Evolutionary conservation across 164 flowering plant species (phyloP).

Genomic region (Tinospora cordifolia): DNA sequence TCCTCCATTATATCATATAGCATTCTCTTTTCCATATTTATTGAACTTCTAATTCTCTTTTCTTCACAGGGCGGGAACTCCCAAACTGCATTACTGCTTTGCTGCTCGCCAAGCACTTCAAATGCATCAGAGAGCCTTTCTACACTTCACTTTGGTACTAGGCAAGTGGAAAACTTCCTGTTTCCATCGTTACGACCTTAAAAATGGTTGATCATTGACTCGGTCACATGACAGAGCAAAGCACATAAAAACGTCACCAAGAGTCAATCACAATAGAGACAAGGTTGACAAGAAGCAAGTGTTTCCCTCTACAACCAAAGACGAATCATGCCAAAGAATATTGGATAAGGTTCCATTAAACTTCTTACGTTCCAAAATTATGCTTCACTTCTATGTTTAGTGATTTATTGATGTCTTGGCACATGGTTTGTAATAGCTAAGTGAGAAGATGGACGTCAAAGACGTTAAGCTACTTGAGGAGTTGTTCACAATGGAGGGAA

Average conservation of each 20-base stretch:
- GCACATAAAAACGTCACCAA: constrained; percentile 53
- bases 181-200: background rate
- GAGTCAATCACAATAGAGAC: constrained; percentile 26
- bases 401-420: background rate
- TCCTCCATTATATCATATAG: background rate
- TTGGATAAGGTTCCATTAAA: constrained; percentile 37
- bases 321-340: constrained; percentile 43
- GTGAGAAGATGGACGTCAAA: constrained; percentile 41
- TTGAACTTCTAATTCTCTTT: background rate
- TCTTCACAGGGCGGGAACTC: constrained; percentile 66
- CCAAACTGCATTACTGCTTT: constrained; percentile 66
- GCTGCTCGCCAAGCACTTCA: constrained; percentile 77
- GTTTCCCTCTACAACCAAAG: constrained; percentile 21
- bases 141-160: constrained; percentile 81
- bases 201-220: background rate
- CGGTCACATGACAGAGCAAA: constrained; percentile 49
- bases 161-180: constrained; percentile 29
- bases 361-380: background rate
- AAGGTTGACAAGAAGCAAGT: constrained; percentile 22
- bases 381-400: background rate
- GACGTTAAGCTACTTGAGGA: constrained; percentile 58
- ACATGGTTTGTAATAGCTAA: constrained; percentile 29
- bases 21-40: background rate
- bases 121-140: constrained; percentile 78
- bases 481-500: constrained; percentile 48